These are phyloP conservation scores for Coemansia sp. DNA, from an alignment of 192 early-diverging fungal genomes.

Conservation along the genomic window DNA sequence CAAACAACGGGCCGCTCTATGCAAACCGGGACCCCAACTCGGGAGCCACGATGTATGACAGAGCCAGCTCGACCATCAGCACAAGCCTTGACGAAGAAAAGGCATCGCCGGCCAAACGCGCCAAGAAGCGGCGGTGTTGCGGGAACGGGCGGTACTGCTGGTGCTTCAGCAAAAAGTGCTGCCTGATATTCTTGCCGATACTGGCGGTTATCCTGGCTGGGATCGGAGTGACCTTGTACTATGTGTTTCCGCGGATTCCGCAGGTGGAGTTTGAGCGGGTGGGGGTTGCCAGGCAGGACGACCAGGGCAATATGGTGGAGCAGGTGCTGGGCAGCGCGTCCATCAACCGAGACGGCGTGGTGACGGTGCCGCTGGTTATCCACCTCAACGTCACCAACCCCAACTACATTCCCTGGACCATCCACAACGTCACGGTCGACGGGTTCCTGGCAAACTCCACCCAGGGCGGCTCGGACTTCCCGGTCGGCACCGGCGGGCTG, in stretches of 20 bases:
- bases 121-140: constrained; percentile 27
- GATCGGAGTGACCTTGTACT: constrained; percentile 51
- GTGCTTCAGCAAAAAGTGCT: constrained; percentile 49
- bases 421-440: constrained; percentile 54
- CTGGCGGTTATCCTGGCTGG: constrained; percentile 40
- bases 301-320: constrained; percentile 9
- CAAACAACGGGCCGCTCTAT: constrained; percentile 3
- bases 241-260: constrained; percentile 54
- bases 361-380: constrained; percentile 53
- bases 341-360: constrained; percentile 48
- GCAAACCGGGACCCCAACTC: constrained; percentile 18
- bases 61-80: not conserved
- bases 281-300: constrained; percentile 13
- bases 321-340: constrained; percentile 25
- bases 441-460: constrained; percentile 38
- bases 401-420: constrained; percentile 57
- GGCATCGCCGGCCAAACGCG: constrained; percentile 20
- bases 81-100: constrained; percentile 11
- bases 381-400: constrained; percentile 55
- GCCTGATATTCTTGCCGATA: constrained; percentile 43
- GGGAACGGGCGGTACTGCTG: constrained; percentile 54
- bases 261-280: constrained; percentile 34
- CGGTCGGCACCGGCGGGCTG: constrained; percentile 50
- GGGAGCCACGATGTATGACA: constrained; percentile 14
- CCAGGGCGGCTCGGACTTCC: constrained; percentile 34